A percentile compares a stretch with the other conserved stretches of the same genome.
These are phyloP conservation scores for Alternaria viburni DNA, from an alignment of 2,329 filamentous ascomycete genomes.

Conservation along the genomic window DNA sequence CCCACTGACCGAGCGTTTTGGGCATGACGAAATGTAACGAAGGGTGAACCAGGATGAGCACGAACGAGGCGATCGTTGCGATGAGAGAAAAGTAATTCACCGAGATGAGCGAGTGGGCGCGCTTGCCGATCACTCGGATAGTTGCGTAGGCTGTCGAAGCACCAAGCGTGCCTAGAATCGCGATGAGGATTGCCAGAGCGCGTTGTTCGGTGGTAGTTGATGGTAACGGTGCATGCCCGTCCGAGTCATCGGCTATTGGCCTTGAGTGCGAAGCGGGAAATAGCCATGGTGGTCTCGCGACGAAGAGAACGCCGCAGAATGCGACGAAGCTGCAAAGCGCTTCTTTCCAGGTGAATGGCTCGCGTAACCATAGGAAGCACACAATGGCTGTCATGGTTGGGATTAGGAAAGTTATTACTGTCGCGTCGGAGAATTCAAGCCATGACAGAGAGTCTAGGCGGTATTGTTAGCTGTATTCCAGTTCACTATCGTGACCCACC, in stretches of 20 bases:
- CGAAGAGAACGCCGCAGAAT: slow-evolving; percentile 77
- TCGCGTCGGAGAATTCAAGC: slow-evolving; percentile 81
- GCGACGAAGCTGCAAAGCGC: slow-evolving; percentile 76
- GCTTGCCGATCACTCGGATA: slow-evolving; percentile 78
- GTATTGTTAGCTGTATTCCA: not conserved
- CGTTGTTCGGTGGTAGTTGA: slow-evolving; percentile 65
- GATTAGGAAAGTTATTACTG: slow-evolving; percentile 82
- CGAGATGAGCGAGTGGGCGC: slow-evolving; percentile 77
- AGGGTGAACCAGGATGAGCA: slow-evolving; percentile 63
- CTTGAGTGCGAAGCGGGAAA: slow-evolving; percentile 45
- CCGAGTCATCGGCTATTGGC: slow-evolving; percentile 42
- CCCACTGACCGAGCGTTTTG: slow-evolving; percentile 63
- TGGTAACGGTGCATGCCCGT: slow-evolving; percentile 8
- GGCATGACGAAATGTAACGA: slow-evolving; percentile 63
- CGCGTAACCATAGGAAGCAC: slow-evolving; percentile 74
- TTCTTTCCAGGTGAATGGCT: slow-evolving; percentile 78
- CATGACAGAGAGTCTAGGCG: slow-evolving; percentile 69
- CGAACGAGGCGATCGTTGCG: slow-evolving; percentile 68
- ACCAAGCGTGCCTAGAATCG: slow-evolving; percentile 76
- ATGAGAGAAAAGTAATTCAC: slow-evolving; percentile 80
- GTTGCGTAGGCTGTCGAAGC: slow-evolving; percentile 68
- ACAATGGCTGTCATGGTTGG: slow-evolving; percentile 78
- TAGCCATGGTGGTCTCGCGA: slow-evolving; percentile 71
- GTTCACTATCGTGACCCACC: not conserved
- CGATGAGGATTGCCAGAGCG: slow-evolving; percentile 70